These are phyloP conservation scores for Colletotrichum brevisporum DNA, from an alignment of 2,329 filamentous ascomycete species.

Conservation along the genomic window DNA sequence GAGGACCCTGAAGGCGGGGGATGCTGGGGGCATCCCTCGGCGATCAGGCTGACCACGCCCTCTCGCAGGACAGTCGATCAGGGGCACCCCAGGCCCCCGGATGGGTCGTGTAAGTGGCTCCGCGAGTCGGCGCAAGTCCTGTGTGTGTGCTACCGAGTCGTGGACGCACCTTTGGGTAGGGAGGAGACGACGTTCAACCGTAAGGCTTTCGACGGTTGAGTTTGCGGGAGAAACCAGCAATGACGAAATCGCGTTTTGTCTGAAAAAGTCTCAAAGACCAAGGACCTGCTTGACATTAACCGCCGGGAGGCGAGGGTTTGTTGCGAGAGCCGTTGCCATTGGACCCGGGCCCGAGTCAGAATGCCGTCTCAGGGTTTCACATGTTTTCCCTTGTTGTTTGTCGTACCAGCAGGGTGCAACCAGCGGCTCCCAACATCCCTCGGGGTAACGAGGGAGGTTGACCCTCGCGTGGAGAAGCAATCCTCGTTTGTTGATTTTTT, in stretches of 20 bases:
- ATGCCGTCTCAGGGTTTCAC: constrained; percentile 25
- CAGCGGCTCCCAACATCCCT: background rate
- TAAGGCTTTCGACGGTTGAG: constrained; percentile 28
- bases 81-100: constrained; percentile 7
- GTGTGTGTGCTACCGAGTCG: constrained; percentile 15
- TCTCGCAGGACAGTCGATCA: constrained; percentile 9
- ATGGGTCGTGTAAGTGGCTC: constrained; percentile 13
- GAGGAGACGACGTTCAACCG: constrained; percentile 38
- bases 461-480: background rate
- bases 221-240: constrained; percentile 31
- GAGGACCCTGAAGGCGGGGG: constrained; percentile 33
- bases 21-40: constrained; percentile 22
- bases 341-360: constrained; percentile 22
- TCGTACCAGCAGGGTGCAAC: constrained; percentile 11
- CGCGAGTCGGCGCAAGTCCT: constrained; percentile 18
- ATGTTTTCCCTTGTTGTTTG: constrained; percentile 28
- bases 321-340: constrained; percentile 15
- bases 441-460: constrained; percentile 19
- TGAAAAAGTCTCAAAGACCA: constrained; percentile 23
- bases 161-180: constrained; percentile 17
- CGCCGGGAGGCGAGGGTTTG: background rate
- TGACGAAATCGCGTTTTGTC: constrained; percentile 38
- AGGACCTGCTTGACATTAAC: background rate
- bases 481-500: constrained; percentile 19
- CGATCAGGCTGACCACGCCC: constrained; percentile 20